Percentiles rank a stretch among this genome's conserved stretches.
These are phyloP conservation scores for Cutaneotrichosporon sp. DNA, from an alignment of 1,284 basidiomycete species.

Conservation along the genomic window DNA sequence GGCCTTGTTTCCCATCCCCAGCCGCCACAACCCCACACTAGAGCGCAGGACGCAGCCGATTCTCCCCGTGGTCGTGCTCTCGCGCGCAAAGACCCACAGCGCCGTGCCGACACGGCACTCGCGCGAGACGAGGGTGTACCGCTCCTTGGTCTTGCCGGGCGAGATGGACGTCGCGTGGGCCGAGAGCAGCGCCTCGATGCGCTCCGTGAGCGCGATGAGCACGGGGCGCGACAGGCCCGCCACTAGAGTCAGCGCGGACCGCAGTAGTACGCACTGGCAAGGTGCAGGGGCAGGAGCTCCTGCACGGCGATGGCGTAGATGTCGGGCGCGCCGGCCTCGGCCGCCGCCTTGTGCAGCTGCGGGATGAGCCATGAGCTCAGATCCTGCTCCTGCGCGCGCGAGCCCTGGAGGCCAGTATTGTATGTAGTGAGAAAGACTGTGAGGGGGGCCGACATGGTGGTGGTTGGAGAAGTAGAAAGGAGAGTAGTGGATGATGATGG, in stretches of 20 bases:
- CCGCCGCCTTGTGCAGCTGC: conserved; percentile 39
- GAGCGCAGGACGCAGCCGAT: conserved; percentile 38
- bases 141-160: conserved; percentile 30
- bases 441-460: conserved; percentile 37
- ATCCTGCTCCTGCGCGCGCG: conserved; percentile 49
- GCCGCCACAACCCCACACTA: conserved; percentile 49
- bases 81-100: conserved; percentile 51
- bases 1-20: conserved; percentile 90
- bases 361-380: conserved; percentile 53
- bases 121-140: conserved; percentile 42
- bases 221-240: conserved; percentile 42
- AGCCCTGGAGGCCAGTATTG: conserved; percentile 53
- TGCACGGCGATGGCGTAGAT: conserved; percentile 94
- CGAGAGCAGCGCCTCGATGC: conserved; percentile 48
- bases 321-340: conserved; percentile 57
- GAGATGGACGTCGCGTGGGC: conserved; percentile 45
- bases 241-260: conserved; percentile 27
- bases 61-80: conserved; percentile 35
- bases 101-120: conserved; percentile 49
- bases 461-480: not conserved
- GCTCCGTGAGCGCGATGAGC: conserved; percentile 39
- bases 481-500: not conserved
- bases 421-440: conserved; percentile 53
- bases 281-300: conserved; percentile 72
- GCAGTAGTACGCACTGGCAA: conserved; percentile 40